Percentiles rank a stretch among this genome's conserved stretches.
These are phyloP conservation scores for Hortiboletus rubellus DNA, from an alignment of 1,284 basidiomycete genomes.

Conservation along the genomic window DNA sequence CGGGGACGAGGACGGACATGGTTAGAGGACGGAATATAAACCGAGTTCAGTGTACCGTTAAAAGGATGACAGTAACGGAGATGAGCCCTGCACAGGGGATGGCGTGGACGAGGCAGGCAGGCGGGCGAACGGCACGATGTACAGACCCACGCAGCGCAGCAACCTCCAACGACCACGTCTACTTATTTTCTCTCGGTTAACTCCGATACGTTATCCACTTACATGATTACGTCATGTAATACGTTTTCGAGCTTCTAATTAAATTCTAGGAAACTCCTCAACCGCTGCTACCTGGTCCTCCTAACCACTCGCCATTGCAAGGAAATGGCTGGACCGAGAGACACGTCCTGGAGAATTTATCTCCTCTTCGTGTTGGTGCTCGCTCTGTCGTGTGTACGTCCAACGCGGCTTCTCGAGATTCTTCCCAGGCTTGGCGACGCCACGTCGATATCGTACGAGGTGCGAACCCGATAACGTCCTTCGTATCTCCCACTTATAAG, in stretches of 20 bases:
- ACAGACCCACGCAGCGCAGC: too few species aligned
- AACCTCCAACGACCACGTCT: background rate
- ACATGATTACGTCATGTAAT: constrained; percentile 18
- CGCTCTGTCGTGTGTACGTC: background rate
- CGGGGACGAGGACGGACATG: constrained; percentile 35
- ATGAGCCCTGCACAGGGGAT: constrained; percentile 26
- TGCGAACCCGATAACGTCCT: background rate
- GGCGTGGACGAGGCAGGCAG: constrained; percentile 10
- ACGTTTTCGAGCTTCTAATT: background rate
- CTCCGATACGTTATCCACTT: constrained; percentile 21
- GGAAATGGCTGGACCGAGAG: background rate
- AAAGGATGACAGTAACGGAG: constrained; percentile 23
- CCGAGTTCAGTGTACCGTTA: constrained; percentile 6
- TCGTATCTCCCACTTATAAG: background rate
- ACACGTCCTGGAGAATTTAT: too few species aligned
- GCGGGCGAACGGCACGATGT: constrained; percentile 2
- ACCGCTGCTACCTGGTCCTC: background rate
- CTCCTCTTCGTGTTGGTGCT: background rate
- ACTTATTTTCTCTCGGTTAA: constrained; percentile 30
- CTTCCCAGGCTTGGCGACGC: background rate
- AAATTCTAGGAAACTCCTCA: background rate
- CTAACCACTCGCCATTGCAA: too few species aligned
- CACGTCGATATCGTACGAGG: constrained; percentile 6
- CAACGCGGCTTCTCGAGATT: background rate
- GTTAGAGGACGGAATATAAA: background rate